A percentile compares a stretch with the other conserved stretches of the same genome.
Conservation (phyloP, 495 filamentous ascomycete genomes). For the Cenococcum geophilum region DNA sequence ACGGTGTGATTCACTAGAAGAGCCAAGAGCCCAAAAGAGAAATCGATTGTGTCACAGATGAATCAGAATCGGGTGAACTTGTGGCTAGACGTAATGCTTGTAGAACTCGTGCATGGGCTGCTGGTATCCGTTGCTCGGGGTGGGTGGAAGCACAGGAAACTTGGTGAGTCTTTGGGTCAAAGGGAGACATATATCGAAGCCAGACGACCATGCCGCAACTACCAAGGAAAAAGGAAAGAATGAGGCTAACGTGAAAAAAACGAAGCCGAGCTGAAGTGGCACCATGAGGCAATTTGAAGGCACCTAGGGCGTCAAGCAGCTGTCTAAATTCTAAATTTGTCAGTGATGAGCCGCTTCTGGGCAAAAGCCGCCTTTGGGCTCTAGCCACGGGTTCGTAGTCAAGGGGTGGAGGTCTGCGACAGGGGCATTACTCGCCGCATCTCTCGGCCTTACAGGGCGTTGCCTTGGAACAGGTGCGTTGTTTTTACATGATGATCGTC, state of each 20-base stretch:
- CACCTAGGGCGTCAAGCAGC: background rate
- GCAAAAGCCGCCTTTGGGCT: background rate
- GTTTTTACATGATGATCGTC: background rate
- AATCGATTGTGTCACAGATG: background rate
- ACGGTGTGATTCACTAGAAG: background rate
- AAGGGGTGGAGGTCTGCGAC: background rate
- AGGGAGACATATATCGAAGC: background rate
- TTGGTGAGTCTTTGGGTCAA: background rate
- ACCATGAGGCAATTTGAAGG: background rate
- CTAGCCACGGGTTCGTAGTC: background rate
- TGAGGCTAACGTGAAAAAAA: background rate
- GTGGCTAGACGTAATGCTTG: constrained; percentile 1
- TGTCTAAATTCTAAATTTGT: background rate
- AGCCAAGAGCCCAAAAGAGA: background rate
- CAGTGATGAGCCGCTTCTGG: background rate
- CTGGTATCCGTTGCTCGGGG: constrained; percentile 3
- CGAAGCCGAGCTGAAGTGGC: background rate
- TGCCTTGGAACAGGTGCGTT: background rate
- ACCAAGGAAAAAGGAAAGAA: background rate
- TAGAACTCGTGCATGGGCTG: background rate
- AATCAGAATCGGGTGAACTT: constrained; percentile 2
- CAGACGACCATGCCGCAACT: background rate
- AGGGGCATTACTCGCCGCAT: background rate
- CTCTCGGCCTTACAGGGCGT: background rate
- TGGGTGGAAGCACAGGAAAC: background rate